phyloP scores from a whole-genome alignment of 1,139 yeast species.

The Williopsis jadinii region DNA sequence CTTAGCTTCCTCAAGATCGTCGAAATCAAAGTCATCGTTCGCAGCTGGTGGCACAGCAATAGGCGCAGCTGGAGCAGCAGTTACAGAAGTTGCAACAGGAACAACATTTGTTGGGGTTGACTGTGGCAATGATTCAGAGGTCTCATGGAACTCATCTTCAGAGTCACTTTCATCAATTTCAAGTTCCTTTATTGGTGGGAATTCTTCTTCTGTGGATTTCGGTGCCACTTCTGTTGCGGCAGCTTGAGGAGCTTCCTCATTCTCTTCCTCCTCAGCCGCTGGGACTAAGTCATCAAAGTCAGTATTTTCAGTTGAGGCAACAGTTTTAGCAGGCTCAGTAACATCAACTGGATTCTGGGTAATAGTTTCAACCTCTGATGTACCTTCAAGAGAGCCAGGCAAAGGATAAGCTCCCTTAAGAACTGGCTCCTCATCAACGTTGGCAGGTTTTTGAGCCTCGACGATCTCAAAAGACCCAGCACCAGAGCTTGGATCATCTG shows the following conservation, averaged over 20 bases:
- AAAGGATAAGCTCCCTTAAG: background rate
- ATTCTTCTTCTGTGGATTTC: slow-evolving; percentile 33
- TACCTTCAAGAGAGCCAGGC: background rate
- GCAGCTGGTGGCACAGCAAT: slow-evolving; percentile 2
- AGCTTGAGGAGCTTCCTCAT: background rate
- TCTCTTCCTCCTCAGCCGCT: slow-evolving; percentile 1
- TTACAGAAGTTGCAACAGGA: slow-evolving; percentile 6
- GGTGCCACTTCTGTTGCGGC: background rate
- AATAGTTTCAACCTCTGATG: background rate
- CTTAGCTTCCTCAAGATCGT: slow-evolving; percentile 42
- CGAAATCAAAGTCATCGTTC: slow-evolving; percentile 33
- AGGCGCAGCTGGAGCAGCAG: slow-evolving; percentile 5
- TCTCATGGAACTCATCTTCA: slow-evolving; percentile 42
- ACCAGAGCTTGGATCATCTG: slow-evolving; percentile 21
- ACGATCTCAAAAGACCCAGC: slow-evolving; percentile 28
- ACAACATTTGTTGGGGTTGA: background rate
- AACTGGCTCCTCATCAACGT: slow-evolving; percentile 9
- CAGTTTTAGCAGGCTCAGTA: background rate
- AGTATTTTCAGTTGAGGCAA: slow-evolving; percentile 1
- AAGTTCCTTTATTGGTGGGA: slow-evolving; percentile 66
- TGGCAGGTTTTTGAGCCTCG: slow-evolving; percentile 20
- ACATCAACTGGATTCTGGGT: background rate
- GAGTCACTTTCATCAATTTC: slow-evolving; percentile 54
- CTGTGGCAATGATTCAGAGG: slow-evolving; percentile 24
- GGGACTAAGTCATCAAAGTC: slow-evolving; percentile 1